Evolutionary conservation across 2,329 filamentous ascomycete genomes (phyloP).

Genomic region (Coniochaeta sp.): DNA sequence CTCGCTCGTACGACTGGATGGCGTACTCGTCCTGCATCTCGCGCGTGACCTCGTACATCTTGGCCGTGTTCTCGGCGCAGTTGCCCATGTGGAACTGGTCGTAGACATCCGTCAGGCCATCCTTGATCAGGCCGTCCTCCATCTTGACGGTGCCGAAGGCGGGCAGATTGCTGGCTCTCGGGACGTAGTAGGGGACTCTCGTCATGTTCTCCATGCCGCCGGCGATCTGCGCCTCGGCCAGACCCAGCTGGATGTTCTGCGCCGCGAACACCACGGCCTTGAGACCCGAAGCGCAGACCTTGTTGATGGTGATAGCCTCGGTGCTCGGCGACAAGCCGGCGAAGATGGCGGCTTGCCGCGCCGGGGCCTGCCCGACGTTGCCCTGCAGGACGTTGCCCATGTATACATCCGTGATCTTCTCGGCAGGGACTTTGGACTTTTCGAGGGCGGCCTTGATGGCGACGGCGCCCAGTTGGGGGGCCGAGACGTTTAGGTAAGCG

Average conservation of each 20-base stretch:
- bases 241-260: slow-evolving; percentile 88
- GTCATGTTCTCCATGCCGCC: slow-evolving; percentile 99
- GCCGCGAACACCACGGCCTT: slow-evolving; percentile 89
- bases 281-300: slow-evolving; percentile 92
- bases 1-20: slow-evolving; percentile 80
- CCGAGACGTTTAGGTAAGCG: slow-evolving; percentile 73
- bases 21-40: slow-evolving; percentile 90
- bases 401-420: slow-evolving; percentile 85
- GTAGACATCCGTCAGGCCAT: slow-evolving; percentile 94
- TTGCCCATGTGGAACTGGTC: slow-evolving; percentile 97
- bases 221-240: slow-evolving; percentile 81
- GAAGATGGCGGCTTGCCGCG: slow-evolving; percentile 83
- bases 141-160: slow-evolving; percentile 82
- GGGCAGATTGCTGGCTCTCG: slow-evolving; percentile 72
- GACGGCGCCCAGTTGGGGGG: slow-evolving; percentile 79
- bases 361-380: slow-evolving; percentile 80
- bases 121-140: slow-evolving; percentile 89
- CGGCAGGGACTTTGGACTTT: slow-evolving; percentile 74
- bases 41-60: slow-evolving; percentile 72
- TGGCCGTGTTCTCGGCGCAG: slow-evolving; percentile 90
- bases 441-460: slow-evolving; percentile 88
- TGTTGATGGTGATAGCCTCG: slow-evolving; percentile 92
- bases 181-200: slow-evolving; percentile 82
- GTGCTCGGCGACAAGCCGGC: slow-evolving; percentile 74
- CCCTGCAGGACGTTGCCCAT: slow-evolving; percentile 94